Conservation (phyloP, 2,329 filamentous ascomycete genomes). For the Penicillium concentricum region DNA sequence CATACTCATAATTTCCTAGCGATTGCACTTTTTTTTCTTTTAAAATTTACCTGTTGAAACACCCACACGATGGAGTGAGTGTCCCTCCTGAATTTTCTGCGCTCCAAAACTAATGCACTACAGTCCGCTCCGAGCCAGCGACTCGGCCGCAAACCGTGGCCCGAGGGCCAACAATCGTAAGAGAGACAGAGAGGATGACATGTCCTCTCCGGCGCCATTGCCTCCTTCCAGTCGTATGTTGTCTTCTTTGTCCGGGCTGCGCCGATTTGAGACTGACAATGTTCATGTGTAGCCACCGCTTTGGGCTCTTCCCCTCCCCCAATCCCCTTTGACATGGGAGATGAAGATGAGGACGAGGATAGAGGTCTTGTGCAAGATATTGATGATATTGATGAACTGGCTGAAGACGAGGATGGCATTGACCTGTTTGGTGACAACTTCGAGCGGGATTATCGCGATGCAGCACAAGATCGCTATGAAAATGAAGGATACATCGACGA, state of each 20-base stretch:
- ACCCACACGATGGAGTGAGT: constrained; percentile 35
- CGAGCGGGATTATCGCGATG: constrained; percentile 59
- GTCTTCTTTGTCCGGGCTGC: constrained; percentile 13
- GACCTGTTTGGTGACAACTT: constrained; percentile 68
- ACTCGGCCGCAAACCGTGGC: constrained; percentile 81
- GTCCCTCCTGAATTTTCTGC: constrained; percentile 2
- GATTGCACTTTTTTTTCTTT: not conserved
- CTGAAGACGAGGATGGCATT: constrained; percentile 68
- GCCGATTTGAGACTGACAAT: constrained; percentile 10
- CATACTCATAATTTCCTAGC: not conserved
- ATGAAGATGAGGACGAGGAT: constrained; percentile 52
- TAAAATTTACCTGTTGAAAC: constrained; percentile 4
- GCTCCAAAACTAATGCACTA: constrained; percentile 11
- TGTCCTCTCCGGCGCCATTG: constrained; percentile 55
- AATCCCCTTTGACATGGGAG: constrained; percentile 49
- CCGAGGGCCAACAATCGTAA: constrained; percentile 57
- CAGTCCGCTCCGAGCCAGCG: constrained; percentile 70
- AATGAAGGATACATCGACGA: constrained; percentile 62
- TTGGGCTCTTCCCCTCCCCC: constrained; percentile 60
- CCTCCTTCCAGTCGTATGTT: constrained; percentile 64
- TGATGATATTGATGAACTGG: constrained; percentile 66
- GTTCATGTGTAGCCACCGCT: constrained; percentile 15
- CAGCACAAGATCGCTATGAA: constrained; percentile 53
- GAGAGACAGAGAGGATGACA: constrained; percentile 63
- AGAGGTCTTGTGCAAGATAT: constrained; percentile 62